Evolutionary conservation across 305 asterid species (phyloP).

Genomic region (Solanum aculeatissimum): DNA sequence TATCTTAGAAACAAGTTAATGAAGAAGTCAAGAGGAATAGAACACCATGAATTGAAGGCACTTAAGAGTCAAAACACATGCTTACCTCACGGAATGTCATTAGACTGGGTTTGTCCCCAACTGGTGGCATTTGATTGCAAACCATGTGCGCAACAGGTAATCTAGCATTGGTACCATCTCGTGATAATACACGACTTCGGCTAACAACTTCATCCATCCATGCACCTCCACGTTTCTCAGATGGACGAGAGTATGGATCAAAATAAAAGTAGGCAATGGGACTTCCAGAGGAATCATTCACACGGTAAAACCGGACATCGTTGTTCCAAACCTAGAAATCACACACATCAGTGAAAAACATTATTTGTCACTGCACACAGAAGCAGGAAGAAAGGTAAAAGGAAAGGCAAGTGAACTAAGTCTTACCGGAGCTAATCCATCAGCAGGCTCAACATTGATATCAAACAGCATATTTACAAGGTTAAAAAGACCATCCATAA

Average conservation of each 20-base stretch:
- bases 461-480: conserved; percentile 80
- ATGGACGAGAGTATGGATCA: conserved; percentile 98
- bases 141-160: conserved; percentile 98
- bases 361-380: not conserved
- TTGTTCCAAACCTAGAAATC: conserved; percentile 75
- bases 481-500: conserved; percentile 90
- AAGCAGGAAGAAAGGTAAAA: not conserved
- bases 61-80: not conserved
- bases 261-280: conserved; percentile 84
- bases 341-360: not conserved
- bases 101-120: conserved; percentile 96
- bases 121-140: conserved; percentile 99
- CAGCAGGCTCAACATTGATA: conserved; percentile 59
- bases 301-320: conserved; percentile 82
- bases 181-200: conserved; percentile 84
- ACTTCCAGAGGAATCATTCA: conserved; percentile 72
- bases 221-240: conserved; percentile 97
- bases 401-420: conserved; percentile 5
- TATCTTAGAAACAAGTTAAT: not conserved
- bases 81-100: conserved; percentile 98
- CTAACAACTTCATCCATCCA: conserved; percentile 98
- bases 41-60: not conserved
- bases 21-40: not conserved
- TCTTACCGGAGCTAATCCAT: conserved; percentile 89
- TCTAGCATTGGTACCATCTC: conserved; percentile 68